Evolutionary conservation across 1,139 yeast species (phyloP).

Genomic region (Protomyces inouyei): DNA sequence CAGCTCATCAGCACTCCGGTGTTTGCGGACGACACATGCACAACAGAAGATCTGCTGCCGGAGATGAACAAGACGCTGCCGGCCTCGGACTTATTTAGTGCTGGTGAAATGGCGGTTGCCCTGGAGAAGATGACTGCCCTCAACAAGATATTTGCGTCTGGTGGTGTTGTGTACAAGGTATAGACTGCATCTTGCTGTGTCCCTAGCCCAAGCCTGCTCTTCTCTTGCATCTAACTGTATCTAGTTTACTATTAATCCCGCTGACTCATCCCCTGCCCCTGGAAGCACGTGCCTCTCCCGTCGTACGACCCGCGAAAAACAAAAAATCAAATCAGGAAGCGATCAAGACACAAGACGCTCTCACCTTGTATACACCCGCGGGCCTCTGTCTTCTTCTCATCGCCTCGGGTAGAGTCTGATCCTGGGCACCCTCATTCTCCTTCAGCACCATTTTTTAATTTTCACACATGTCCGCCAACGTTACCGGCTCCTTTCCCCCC

Average conservation of each 20-base stretch:
- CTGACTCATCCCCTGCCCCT: too few relatives aligned
- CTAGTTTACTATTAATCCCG: too few relatives aligned
- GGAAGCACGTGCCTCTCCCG: too few relatives aligned
- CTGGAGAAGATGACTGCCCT: slow-evolving; percentile 40
- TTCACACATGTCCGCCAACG: not conserved
- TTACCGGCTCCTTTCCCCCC: not conserved
- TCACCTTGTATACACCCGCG: not conserved
- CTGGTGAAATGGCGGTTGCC: slow-evolving; percentile 41
- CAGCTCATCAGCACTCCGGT: slow-evolving; percentile 37
- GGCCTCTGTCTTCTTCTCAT: not conserved
- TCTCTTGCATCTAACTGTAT: too few relatives aligned
- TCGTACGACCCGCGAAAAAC: too few relatives aligned
- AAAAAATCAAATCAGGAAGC: too few relatives aligned
- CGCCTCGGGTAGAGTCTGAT: not conserved
- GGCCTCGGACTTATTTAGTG: slow-evolving; percentile 40
- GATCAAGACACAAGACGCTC: too few relatives aligned
- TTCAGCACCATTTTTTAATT: not conserved
- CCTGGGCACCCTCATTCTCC: not conserved
- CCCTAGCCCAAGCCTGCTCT: too few relatives aligned
- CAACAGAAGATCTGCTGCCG: slow-evolving; percentile 36
- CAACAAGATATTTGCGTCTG: slow-evolving; percentile 37
- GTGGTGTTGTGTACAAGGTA: slow-evolving; percentile 17
- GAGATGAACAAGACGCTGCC: slow-evolving; percentile 40
- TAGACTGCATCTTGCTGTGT: not conserved
- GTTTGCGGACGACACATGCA: slow-evolving; percentile 37